Base-by-base conservation (phyloP, 305 asterid genomes). In the Rubia peregrina region DNA sequence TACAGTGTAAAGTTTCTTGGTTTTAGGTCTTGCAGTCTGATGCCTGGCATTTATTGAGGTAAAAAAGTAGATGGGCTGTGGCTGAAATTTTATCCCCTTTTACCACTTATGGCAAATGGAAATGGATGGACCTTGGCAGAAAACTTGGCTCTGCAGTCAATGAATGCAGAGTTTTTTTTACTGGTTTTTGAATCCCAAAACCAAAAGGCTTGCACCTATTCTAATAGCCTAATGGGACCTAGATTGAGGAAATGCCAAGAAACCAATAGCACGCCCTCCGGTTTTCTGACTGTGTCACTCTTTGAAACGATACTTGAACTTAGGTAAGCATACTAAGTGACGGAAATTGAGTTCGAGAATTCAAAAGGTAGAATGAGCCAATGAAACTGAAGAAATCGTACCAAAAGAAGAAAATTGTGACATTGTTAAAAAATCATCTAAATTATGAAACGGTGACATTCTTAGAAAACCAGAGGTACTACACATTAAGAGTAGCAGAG, bases 101-200 rank as follows among this genome's bases (percentile, higher is more conserved):
- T 74, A 76, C 82, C 80, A 74, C 70, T 79, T 68, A 41, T 74
- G 75, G 83, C 21, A n/a, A n/a, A n/a, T n/a, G n/a, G 1, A 10
- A 56, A 22, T 19, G 62, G 30, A 22, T 22, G 26, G 33, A 22
- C 68, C 72, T 76, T 73, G 81, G 73, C 61, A 73, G 70, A 49
- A 16, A 70, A 42, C n/a, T 78, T 1, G 73, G 84, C 80, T 65
- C 85, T 77, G 84, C 87, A 85, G 85, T 75, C 88, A 69, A 83
- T 60, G 78, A 77, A 67, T 42, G 71, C 76, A 49, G 24, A 67
- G 5, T 53, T 74, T 56, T 40, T 21, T 21, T 53, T 64, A 70
- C 69, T 64, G 48, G 67, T 69, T 64, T 72, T 63, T 72, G 21
- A 40, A 66, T 69, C 82, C 77, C 66, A 65, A 69, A 77, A 68